phyloP scores from a whole-genome alignment of 176 grass and related monocot species.

The Echinochloa phyllopogon region DNA sequence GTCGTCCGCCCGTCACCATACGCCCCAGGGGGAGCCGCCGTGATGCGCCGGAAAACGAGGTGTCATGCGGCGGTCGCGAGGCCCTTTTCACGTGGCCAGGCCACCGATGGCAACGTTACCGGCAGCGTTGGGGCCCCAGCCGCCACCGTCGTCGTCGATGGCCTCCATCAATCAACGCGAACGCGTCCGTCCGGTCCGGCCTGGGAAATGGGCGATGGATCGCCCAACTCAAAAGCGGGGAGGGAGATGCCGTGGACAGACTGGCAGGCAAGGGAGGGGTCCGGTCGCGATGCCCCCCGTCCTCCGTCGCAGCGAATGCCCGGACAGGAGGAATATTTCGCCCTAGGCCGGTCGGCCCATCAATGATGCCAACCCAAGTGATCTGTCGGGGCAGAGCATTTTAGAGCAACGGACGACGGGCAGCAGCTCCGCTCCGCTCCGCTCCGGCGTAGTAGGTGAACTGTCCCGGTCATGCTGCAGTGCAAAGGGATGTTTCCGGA shows the following conservation, averaged over 20 bases:
- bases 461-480: slow-evolving; percentile 29
- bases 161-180: background rate
- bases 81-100: slow-evolving; percentile 40
- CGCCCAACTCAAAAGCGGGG: background rate
- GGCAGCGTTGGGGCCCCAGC: background rate
- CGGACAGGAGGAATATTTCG: slow-evolving; percentile 53
- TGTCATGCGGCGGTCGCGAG: background rate
- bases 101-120: background rate
- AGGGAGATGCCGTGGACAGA: background rate
- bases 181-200: background rate
- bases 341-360: background rate
- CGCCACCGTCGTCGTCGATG: background rate
- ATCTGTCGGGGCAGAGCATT: slow-evolving; percentile 31
- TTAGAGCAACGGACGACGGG: background rate
- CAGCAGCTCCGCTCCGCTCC: no score
- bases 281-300: background rate
- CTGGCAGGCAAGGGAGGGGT: background rate
- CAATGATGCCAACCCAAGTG: background rate
- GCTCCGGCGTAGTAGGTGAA: background rate
- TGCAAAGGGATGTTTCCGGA: slow-evolving; percentile 13
- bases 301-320: background rate
- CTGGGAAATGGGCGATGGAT: background rate
- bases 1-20: background rate
- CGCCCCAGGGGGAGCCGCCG: background rate
- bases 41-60: slow-evolving; percentile 11